These are phyloP conservation scores for Komagataella ulmi DNA, from an alignment of 805 yeast species.

Conservation along the genomic window DNA sequence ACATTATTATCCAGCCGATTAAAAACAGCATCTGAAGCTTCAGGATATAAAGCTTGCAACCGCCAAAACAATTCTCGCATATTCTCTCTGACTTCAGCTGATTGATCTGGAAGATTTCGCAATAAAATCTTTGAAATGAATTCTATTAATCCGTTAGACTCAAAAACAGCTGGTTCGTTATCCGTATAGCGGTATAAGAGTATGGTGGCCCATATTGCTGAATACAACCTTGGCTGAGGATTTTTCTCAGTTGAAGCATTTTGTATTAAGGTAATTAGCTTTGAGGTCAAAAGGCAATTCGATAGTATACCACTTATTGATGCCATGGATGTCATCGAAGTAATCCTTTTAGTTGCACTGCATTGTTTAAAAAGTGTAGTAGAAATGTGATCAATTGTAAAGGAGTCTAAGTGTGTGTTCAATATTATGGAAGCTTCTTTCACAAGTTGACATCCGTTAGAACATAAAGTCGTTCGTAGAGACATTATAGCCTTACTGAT, in stretches of 20 bases:
- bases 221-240: constrained; percentile 53
- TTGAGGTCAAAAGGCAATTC: constrained; percentile 37
- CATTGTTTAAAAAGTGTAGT: constrained; percentile 38
- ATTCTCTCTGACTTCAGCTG: constrained; percentile 64
- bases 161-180: constrained; percentile 15
- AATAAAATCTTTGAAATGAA: constrained; percentile 33
- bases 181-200: constrained; percentile 37
- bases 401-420: constrained; percentile 26
- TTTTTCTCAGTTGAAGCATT: constrained; percentile 55
- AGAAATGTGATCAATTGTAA: constrained; percentile 33
- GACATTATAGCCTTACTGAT: constrained; percentile 57
- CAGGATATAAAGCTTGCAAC: constrained; percentile 39
- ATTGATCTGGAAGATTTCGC: constrained; percentile 66
- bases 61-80: constrained; percentile 71
- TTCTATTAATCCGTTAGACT: constrained; percentile 21
- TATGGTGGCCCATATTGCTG: constrained; percentile 60
- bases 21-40: constrained; percentile 26
- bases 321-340: constrained; percentile 43
- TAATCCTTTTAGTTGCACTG: constrained; percentile 48
- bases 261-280: constrained; percentile 35
- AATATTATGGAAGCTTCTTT: constrained; percentile 46
- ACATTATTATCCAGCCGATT: constrained; percentile 27
- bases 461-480: constrained; percentile 70
- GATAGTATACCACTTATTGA: constrained; percentile 42
- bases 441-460: constrained; percentile 61